Evolutionary conservation across 257 asterid species (phyloP), one percentile per base, ranked within the genome.

Genomic region (Coffea canephora): DNA sequence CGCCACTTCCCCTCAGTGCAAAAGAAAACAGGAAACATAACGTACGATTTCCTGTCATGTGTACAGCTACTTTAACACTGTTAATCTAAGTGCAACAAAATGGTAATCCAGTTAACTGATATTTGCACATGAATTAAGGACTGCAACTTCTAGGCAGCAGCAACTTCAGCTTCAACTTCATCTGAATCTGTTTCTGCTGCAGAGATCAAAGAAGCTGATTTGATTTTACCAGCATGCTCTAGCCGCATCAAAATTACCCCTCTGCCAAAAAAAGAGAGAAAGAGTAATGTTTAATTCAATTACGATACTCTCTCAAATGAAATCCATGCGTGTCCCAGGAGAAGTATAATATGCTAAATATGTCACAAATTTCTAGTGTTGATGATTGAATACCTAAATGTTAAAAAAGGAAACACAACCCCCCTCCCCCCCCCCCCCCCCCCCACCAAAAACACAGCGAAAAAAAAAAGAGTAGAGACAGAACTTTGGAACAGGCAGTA

Each of bases 211-310:
- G 98, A 96, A 70, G 97, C 96, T 3, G 98, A 96, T 76, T 92
- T 97, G 71, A 96, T 96, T 83, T 92, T 96, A 16, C 99, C 99
- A 77, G 97, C 90, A 83, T 91, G 91, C 79, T 96, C 99, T 2
- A 96, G 95, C 59, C 99, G 94, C 99, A 96, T 96, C 86, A 96
- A 84, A 81, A 93, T 93, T 73, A 96, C 99, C 16, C 98, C 99
- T 84, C 99, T 94, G 90, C 77, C 52, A 78, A 73, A 62, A 74
- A 62, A 21, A 48, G 8, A 34, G 55, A 27, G 54, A 48, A 14
- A 6, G 75, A 19, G 57, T n/a, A 59, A 52, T 15, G 74, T 27
- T 76, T 48, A 48, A 11, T 11, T 11, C 52, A 79, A 19, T 46
- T 41, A 59, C 52, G 7, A 68, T 52, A 50, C 39, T n/a, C 78